Percentiles rank a stretch among this genome's conserved stretches.
Conservation (phyloP, 768 basidiomycete species). For the Pulveroboletus ravenelii region DNA sequence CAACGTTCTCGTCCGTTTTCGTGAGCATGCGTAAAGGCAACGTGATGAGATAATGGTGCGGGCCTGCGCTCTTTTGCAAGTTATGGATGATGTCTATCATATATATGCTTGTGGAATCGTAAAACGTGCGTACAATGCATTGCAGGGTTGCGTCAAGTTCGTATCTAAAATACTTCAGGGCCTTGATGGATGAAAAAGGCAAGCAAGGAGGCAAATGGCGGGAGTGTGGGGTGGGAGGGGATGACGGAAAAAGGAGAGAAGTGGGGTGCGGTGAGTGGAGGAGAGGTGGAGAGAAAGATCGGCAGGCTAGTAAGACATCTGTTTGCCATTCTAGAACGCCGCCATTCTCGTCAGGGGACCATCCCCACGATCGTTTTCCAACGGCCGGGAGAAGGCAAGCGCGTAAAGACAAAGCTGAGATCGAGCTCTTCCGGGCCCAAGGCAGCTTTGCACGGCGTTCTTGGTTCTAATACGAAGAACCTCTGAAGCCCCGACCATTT, state of each 20-base stretch:
- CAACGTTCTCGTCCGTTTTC: constrained; percentile 6
- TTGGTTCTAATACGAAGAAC: constrained; percentile 21
- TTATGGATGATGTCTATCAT: constrained; percentile 22
- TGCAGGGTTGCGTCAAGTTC: constrained; percentile 22
- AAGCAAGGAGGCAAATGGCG: constrained; percentile 7
- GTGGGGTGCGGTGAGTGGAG: constrained; percentile 2
- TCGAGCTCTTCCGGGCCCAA: neutral
- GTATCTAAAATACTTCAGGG: constrained; percentile 16
- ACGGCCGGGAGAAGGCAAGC: neutral
- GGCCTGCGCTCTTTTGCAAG: constrained; percentile 8
- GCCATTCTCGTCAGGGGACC: constrained; percentile 6
- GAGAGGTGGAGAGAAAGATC: constrained; percentile 11
- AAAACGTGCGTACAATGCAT: constrained; percentile 25
- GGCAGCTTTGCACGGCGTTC: neutral
- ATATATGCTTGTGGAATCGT: constrained; percentile 20
- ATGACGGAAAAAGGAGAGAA: constrained; percentile 10
- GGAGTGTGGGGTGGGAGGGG: neutral
- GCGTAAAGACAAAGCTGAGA: neutral
- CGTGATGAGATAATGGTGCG: constrained; percentile 8
- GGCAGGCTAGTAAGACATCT: constrained; percentile 2
- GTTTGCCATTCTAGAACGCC: constrained; percentile 1
- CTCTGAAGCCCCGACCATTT: constrained; percentile 22
- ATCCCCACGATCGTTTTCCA: neutral
- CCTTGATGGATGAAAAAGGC: constrained; percentile 2
- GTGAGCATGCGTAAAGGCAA: constrained; percentile 14